Conservation (phyloP, 164 flowering plant species). For the Macadamia tetraphylla region DNA sequence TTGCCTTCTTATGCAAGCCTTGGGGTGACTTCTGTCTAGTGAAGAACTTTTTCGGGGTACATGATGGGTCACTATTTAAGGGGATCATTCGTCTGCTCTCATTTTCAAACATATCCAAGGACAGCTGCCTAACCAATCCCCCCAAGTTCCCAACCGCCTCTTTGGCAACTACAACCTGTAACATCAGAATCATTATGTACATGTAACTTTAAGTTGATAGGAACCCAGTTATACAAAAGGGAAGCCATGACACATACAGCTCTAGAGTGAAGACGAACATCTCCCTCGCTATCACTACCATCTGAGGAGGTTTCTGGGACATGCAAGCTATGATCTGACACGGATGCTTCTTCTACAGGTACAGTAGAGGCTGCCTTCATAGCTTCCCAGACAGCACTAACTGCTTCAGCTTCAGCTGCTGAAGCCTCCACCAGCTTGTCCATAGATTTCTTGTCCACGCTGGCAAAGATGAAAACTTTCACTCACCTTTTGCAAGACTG, state of each 20-base stretch:
- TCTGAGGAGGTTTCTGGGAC: constrained; percentile 58
- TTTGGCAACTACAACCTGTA: constrained; percentile 97
- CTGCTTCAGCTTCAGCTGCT: constrained; percentile 98
- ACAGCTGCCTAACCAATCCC: constrained; percentile 91
- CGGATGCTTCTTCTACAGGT: constrained; percentile 49
- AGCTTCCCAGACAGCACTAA: constrained; percentile 88
- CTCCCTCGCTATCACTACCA: constrained; percentile 70
- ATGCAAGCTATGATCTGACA: constrained; percentile 51
- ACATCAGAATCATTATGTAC: constrained; percentile 13
- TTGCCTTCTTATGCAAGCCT: constrained; percentile 92
- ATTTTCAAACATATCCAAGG: constrained; percentile 96
- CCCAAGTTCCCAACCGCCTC: constrained; percentile 88
- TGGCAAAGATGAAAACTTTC: constrained; percentile 14
- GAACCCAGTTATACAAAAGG: constrained; percentile 1
- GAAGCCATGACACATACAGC: constrained; percentile 56
- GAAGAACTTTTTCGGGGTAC: constrained; percentile 54
- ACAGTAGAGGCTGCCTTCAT: constrained; percentile 59
- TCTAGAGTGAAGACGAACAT: constrained; percentile 96
- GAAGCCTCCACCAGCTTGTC: constrained; percentile 85
- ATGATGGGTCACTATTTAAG: constrained; percentile 45
- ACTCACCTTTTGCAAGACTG: neutral
- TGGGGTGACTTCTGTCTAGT: constrained; percentile 81
- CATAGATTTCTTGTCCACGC: constrained; percentile 67
- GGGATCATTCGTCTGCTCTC: constrained; percentile 94
- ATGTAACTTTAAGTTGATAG: constrained; percentile 4